Conservation (phyloP, 345 rosid species). For the Salix arbutifolia region DNA sequence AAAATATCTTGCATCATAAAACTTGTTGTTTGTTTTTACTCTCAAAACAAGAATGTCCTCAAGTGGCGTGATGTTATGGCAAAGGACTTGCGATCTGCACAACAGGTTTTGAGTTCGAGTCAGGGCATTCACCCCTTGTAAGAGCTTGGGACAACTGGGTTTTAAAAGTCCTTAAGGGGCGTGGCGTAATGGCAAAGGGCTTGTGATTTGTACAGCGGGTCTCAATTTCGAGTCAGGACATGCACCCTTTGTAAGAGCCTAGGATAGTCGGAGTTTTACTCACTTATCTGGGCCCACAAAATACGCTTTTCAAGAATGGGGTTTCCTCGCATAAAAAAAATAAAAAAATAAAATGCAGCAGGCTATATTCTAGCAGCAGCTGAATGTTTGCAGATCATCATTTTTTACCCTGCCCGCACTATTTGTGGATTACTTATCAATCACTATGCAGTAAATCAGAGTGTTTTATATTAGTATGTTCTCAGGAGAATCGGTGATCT, state of each 20-base stretch:
- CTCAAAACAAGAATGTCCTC: background rate
- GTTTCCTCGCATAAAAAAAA: too few relatives aligned
- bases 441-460: background rate
- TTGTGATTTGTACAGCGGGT: too few relatives aligned
- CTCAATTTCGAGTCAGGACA: too few relatives aligned
- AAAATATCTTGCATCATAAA: background rate
- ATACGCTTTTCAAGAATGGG: accelerated
- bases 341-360: background rate
- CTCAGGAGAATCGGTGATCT: conserved; percentile 56
- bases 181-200: too few relatives aligned
- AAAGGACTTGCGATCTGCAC: accelerated
- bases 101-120: too few relatives aligned
- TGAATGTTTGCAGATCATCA: background rate
- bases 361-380: background rate
- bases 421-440: background rate
- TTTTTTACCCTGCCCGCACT: background rate
- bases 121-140: accelerated
- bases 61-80: accelerated
- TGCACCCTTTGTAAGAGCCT: too few relatives aligned
- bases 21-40: background rate
- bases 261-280: too few relatives aligned
- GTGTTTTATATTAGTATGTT: background rate
- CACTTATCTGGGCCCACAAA: too few relatives aligned
- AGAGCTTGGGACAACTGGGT: accelerated
- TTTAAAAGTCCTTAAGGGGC: too few relatives aligned